phyloP scores from a whole-genome alignment of 805 yeast genomes.

The Wickerhamiella kurtzmanii region DNA sequence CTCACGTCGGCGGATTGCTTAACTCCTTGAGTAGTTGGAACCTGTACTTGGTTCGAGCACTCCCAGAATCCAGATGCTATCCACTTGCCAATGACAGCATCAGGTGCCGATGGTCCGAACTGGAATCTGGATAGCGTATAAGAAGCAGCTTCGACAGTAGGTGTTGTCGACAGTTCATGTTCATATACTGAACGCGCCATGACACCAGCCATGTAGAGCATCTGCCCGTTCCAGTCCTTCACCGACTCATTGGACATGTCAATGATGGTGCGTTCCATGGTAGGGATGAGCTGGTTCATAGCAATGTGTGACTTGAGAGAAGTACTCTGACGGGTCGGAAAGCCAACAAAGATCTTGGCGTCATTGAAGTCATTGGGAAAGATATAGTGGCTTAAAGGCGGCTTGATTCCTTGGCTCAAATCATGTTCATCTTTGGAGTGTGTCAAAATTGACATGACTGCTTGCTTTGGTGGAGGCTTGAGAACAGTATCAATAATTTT shows the following conservation, averaged over 20 bases:
- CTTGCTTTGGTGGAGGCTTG: slow-evolving; percentile 30
- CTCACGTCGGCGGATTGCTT: slow-evolving; percentile 22
- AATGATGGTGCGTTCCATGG: slow-evolving; percentile 32
- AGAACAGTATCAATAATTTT: slow-evolving; percentile 27
- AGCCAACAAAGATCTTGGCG: slow-evolving; percentile 30
- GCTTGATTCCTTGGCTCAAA: slow-evolving; percentile 22
- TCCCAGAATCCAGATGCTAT: slow-evolving; percentile 28
- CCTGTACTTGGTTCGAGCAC: slow-evolving; percentile 19
- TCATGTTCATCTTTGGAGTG: slow-evolving; percentile 19
- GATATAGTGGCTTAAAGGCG: slow-evolving; percentile 26
- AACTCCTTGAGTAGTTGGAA: slow-evolving; percentile 26
- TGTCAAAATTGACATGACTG: slow-evolving; percentile 24
- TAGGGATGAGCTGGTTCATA: slow-evolving; percentile 29
- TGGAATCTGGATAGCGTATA: slow-evolving; percentile 23
- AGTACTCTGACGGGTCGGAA: slow-evolving; percentile 31
- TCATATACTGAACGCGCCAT: slow-evolving; percentile 27
- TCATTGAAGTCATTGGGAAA: slow-evolving; percentile 26
- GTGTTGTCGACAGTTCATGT: slow-evolving; percentile 20
- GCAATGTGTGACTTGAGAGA: slow-evolving; percentile 28
- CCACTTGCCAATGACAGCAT: slow-evolving; percentile 24
- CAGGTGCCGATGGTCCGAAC: slow-evolving; percentile 27
- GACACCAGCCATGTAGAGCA: slow-evolving; percentile 29
- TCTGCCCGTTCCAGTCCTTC: slow-evolving; percentile 29
- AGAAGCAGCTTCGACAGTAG: slow-evolving; percentile 13
- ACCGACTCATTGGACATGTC: slow-evolving; percentile 30